Percentiles rank a stretch among this genome's conserved stretches.
phyloP scores from a whole-genome alignment of 352 stramenopile genomes.

The Phytophthora nicotianae region DNA sequence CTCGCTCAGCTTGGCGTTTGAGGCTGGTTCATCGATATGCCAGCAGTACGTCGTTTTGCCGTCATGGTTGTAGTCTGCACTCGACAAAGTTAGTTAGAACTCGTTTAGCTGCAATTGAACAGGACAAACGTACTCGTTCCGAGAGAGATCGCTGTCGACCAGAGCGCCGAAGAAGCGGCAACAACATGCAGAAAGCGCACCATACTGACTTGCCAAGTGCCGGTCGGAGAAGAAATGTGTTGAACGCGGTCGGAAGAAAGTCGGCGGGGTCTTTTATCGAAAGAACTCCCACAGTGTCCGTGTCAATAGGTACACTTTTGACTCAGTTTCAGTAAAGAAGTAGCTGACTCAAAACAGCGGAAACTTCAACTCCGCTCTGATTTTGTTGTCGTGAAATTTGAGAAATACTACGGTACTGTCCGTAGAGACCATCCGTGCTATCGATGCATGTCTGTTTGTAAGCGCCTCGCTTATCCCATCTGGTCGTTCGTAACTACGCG shows the following conservation, averaged over 20 bases:
- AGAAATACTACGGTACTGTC: conserved; percentile 10
- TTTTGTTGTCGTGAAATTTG: conserved; percentile 1
- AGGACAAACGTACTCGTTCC: conserved; percentile 47
- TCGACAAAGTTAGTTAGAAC: neutral
- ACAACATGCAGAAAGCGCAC: conserved; percentile 19
- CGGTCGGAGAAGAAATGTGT: conserved; percentile 1
- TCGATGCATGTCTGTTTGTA: conserved; percentile 11
- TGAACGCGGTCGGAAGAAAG: conserved; percentile 5
- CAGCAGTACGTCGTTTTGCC: conserved; percentile 59
- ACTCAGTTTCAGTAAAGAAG: conserved; percentile 1
- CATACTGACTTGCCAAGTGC: conserved; percentile 15
- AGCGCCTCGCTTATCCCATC: conserved; percentile 25
- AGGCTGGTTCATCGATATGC: conserved; percentile 49
- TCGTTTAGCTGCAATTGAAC: neutral
- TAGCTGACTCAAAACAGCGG: conserved; percentile 3
- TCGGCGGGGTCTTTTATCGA: conserved; percentile 11
- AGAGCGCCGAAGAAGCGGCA: conserved; percentile 11
- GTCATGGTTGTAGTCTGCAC: conserved; percentile 50
- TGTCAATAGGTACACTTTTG: conserved; percentile 26
- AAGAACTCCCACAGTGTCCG: neutral
- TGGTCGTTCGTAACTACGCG: conserved; percentile 26
- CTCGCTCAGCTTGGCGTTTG: conserved; percentile 48
- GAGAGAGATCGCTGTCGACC: conserved; percentile 28
- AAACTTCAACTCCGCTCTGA: conserved; percentile 23
- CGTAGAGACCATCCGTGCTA: conserved; percentile 20